Evolutionary conservation across 805 yeast species (phyloP), one percentile per base, ranked within the genome.

Genomic region (Zygoascus tannicola): DNA sequence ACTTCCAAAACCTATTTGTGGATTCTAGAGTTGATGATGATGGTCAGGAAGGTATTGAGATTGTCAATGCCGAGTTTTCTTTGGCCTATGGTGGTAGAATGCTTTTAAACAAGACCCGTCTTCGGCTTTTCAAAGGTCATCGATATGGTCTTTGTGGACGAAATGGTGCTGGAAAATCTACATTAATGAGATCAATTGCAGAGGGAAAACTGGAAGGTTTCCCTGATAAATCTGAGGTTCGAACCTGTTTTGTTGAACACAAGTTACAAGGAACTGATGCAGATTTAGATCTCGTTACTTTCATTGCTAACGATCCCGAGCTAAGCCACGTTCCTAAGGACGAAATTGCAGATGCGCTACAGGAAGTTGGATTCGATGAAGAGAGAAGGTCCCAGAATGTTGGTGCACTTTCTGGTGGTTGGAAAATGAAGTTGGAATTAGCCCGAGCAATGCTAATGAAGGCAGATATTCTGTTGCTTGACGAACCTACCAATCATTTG

Each of bases 381-480:
- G 90, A 81, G 60, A 80, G 96, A 70, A 76, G 94, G 63, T 75
- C 76, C 23, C 97, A 88, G 68, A 76, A 85, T 38, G 96, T 92
- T 46, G 96, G 96, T 33, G 85, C 97, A 1, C 71, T 90, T 47
- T 85, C 96, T 36, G 98, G 98, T 66, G 98, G 98, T 65, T 90
- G 98, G 98, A 92, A 92, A 69, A 90, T 90, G 98, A 90, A 90
- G 69, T 75, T 90, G 55, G 97, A 88, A 68, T 73, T 90, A 58
- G 98, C 97, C n/a, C 81, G 97, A 70, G 98, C 97, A 32, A 88
- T 90, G 96, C 72, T 90, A 55, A 85, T 87, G 86, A 86, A 81
- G 66, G 98, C 97, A 30, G 98, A 90, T 67, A 88, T 90, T 44
- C 74, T 90, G 58, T 72, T 90, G 55, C 74, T 90, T 60, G 98